phyloP scores from a whole-genome alignment of 805 yeast genomes.

The Zygosaccharomyces bailii region DNA sequence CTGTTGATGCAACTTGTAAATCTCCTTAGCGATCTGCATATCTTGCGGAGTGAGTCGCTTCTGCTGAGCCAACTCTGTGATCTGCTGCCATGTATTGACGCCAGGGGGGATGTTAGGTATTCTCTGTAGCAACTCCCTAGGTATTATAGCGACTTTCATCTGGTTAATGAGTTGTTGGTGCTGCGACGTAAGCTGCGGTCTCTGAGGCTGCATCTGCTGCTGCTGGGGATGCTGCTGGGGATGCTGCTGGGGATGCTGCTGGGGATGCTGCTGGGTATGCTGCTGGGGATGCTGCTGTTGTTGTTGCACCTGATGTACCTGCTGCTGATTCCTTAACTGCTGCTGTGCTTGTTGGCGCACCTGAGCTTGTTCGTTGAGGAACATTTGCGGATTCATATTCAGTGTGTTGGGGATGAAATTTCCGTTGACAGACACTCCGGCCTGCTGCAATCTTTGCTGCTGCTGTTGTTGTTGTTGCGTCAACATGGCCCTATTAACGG shows the following conservation, averaged over 20 bases:
- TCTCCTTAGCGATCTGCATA: conserved; percentile 57
- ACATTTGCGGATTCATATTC: conserved; percentile 38
- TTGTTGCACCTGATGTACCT: conserved; percentile 26
- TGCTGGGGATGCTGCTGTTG: conserved; percentile 18
- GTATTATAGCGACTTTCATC: conserved; percentile 67
- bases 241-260: conserved; percentile 33
- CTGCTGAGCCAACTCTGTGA: conserved; percentile 58
- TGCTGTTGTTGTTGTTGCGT: conserved; percentile 29
- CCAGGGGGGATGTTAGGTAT: conserved; percentile 77
- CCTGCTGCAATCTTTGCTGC: conserved; percentile 31
- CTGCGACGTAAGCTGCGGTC: conserved; percentile 30
- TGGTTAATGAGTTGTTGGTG: conserved; percentile 43
- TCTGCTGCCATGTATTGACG: conserved; percentile 77
- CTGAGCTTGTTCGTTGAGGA: conserved; percentile 49
- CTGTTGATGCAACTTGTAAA: conserved; percentile 65
- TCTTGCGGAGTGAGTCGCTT: conserved; percentile 57
- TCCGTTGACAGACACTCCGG: conserved; percentile 21
- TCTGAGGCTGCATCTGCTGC: conserved; percentile 15
- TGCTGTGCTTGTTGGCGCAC: conserved; percentile 51
- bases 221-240: conserved; percentile 40
- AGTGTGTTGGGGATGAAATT: conserved; percentile 21
- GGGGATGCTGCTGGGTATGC: conserved; percentile 36
- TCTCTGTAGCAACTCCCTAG: conserved; percentile 57
- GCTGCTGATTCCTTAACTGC: conserved; percentile 37
- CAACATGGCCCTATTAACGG: conserved; percentile 19